Evolutionary conservation across 352 stramenopile genomes (phyloP).

Genomic region (Thalassiosira livingstoniorum): DNA sequence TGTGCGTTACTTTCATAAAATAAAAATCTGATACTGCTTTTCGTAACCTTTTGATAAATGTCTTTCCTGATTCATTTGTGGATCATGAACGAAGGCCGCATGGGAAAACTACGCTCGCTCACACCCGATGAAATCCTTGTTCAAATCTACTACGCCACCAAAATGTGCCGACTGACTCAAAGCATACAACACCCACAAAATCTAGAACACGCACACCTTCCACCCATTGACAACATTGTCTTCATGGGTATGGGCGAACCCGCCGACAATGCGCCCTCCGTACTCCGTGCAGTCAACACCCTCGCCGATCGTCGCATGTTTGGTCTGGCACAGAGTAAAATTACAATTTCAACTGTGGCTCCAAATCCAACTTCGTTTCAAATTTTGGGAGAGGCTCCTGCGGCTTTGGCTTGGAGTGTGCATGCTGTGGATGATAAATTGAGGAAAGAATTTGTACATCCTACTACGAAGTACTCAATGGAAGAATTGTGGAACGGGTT

Average conservation of each 20-base stretch:
- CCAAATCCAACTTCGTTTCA: slow-evolving; percentile 69
- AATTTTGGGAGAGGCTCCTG: slow-evolving; percentile 47
- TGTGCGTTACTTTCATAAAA: not conserved
- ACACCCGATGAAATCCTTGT: slow-evolving; percentile 83
- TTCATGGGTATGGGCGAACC: slow-evolving; percentile 88
- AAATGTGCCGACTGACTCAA: slow-evolving; percentile 43
- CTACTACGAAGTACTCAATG: slow-evolving; percentile 80
- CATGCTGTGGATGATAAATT: slow-evolving; percentile 73
- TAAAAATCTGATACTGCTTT: no score
- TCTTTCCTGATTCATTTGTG: not conserved
- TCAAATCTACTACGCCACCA: slow-evolving; percentile 88
- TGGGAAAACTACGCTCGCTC: slow-evolving; percentile 79
- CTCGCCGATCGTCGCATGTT: slow-evolving; percentile 88
- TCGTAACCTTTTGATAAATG: not conserved
- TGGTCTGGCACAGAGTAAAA: slow-evolving; percentile 90
- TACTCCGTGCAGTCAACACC: slow-evolving; percentile 58
- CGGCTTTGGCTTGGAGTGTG: slow-evolving; percentile 77
- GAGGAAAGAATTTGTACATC: slow-evolving; percentile 68
- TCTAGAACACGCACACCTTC: slow-evolving; percentile 26
- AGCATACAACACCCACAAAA: not conserved
- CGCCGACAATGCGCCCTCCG: slow-evolving; percentile 77
- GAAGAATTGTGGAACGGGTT: slow-evolving; percentile 74
- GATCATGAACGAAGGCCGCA: slow-evolving; percentile 39
- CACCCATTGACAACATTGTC: slow-evolving; percentile 75
- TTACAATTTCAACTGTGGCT: slow-evolving; percentile 94